A percentile compares a stretch with the other conserved stretches of the same genome.
Conservation (phyloP, 371 early-diverging fungal species). For the Coelomomyces lativittatus region DNA sequence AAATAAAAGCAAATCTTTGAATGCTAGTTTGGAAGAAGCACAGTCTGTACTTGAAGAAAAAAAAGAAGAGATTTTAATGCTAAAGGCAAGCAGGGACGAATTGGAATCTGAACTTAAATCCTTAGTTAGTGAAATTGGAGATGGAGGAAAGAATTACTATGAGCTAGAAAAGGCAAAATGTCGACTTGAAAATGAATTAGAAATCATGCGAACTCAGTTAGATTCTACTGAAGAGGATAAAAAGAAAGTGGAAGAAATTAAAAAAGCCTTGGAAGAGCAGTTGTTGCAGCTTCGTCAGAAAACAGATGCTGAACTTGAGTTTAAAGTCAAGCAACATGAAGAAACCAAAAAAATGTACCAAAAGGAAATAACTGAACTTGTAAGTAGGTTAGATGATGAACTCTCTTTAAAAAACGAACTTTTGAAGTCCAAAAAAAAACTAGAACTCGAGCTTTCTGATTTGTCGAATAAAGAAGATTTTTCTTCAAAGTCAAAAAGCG, state of each 20-base stretch:
- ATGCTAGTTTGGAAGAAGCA: constrained; percentile 32
- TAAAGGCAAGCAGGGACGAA: constrained; percentile 45
- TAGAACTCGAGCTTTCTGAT: constrained; percentile 46
- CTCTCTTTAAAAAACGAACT: constrained; percentile 27
- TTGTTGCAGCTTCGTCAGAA: constrained; percentile 40
- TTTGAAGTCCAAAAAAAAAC: constrained; percentile 31
- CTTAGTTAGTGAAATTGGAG: constrained; percentile 59
- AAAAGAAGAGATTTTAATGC: constrained; percentile 15
- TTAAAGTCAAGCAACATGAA: constrained; percentile 49
- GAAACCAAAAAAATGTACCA: constrained; percentile 52
- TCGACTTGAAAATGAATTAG: constrained; percentile 36
- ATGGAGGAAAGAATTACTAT: constrained; percentile 52
- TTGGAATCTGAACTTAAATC: constrained; percentile 50
- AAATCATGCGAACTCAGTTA: constrained; percentile 33
- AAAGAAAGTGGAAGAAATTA: constrained; percentile 44
- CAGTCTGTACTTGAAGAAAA: constrained; percentile 39
- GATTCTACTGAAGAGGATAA: constrained; percentile 41
- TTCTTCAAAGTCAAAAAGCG: constrained; percentile 42
- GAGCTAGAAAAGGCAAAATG: constrained; percentile 48
- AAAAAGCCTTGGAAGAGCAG: constrained; percentile 41
- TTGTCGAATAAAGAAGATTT: constrained; percentile 27
- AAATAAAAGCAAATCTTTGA: constrained; percentile 32
- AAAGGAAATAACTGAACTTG: constrained; percentile 54
- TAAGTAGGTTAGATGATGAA: constrained; percentile 51
- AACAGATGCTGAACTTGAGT: constrained; percentile 41